Percentiles rank a stretch among this genome's conserved stretches.
Evolutionary conservation across 768 basidiomycete genomes (phyloP).

Genomic region (Mycena belliarum): DNA sequence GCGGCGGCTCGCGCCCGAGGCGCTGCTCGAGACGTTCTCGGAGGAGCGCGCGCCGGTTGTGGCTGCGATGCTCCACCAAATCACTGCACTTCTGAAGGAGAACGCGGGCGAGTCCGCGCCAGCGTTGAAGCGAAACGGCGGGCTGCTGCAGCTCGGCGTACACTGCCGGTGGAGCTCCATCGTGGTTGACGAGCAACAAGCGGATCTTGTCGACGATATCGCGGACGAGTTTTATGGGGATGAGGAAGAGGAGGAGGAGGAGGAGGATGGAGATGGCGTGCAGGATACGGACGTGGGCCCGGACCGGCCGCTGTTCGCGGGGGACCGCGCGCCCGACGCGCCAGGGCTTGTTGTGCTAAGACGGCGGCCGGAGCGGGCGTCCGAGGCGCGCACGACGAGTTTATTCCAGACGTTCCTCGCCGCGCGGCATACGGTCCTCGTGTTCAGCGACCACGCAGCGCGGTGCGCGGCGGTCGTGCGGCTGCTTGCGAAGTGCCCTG

Average conservation of each 20-base stretch:
- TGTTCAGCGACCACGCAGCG: slow-evolving; percentile 34
- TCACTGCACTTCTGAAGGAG: slow-evolving; percentile 22
- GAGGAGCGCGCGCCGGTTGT: slow-evolving; percentile 29
- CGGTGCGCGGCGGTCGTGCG: slow-evolving; percentile 17
- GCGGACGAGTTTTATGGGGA: slow-evolving; percentile 27
- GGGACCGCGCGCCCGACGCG: slow-evolving; percentile 48
- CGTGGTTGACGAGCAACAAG: slow-evolving; percentile 36
- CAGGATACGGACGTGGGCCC: not conserved
- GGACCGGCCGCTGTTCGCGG: slow-evolving; percentile 36
- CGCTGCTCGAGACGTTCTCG: slow-evolving; percentile 27
- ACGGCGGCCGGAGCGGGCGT: not conserved
- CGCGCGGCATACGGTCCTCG: slow-evolving; percentile 40
- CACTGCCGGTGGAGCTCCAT: slow-evolving; percentile 38
- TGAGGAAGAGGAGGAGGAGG: slow-evolving; percentile 27
- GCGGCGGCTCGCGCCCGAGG: slow-evolving; percentile 20
- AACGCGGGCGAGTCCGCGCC: slow-evolving; percentile 22
- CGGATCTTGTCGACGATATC: slow-evolving; percentile 15
- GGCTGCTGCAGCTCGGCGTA: slow-evolving; percentile 34
- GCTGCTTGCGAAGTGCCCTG: slow-evolving; percentile 23
- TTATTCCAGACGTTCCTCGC: slow-evolving; percentile 39
- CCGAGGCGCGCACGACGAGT: slow-evolving; percentile 20
- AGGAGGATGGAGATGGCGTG: not conserved
- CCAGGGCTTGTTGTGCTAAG: slow-evolving; percentile 30
- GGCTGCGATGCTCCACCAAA: slow-evolving; percentile 28
- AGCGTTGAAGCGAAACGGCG: slow-evolving; percentile 19